These are phyloP conservation scores for Phytophthora sansomeana DNA, from an alignment of 352 stramenopile genomes.

Conservation along the genomic window DNA sequence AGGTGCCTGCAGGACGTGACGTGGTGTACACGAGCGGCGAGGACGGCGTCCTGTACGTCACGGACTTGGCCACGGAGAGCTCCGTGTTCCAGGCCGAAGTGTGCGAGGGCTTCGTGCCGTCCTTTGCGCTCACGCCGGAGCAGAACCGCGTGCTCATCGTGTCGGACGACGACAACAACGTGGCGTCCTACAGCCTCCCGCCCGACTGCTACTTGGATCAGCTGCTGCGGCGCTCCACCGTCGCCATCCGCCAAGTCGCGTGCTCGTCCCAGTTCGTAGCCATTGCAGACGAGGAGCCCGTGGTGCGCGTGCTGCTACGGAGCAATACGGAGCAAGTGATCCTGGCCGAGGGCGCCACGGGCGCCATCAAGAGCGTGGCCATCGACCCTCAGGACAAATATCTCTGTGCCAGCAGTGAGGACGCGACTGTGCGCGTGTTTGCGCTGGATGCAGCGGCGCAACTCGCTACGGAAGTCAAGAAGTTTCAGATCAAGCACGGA, in stretches of 20 bases:
- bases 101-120: conserved; percentile 69
- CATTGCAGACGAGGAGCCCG: conserved; percentile 76
- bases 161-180: conserved; percentile 73
- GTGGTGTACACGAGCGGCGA: conserved; percentile 81
- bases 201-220: conserved; percentile 56
- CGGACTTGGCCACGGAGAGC: conserved; percentile 63
- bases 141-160: conserved; percentile 73
- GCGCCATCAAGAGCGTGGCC: conserved; percentile 75
- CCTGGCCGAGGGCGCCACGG: conserved; percentile 63
- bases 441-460: conserved; percentile 50
- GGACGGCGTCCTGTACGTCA: conserved; percentile 83
- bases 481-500: conserved; percentile 64
- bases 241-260: conserved; percentile 74
- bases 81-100: conserved; percentile 57
- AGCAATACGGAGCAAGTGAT: conserved; percentile 68
- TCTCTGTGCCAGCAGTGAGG: conserved; percentile 72
- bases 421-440: conserved; percentile 78
- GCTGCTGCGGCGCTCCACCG: conserved; percentile 75
- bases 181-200: conserved; percentile 78
- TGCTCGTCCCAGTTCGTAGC: conserved; percentile 72
- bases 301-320: conserved; percentile 74
- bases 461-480: conserved; percentile 49
- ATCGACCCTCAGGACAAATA: conserved; percentile 74
- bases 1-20: conserved; percentile 49
- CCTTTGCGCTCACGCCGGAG: conserved; percentile 74